Base-by-base conservation (phyloP, 768 basidiomycete genomes). In the Leccinum fibrillosum region DNA sequence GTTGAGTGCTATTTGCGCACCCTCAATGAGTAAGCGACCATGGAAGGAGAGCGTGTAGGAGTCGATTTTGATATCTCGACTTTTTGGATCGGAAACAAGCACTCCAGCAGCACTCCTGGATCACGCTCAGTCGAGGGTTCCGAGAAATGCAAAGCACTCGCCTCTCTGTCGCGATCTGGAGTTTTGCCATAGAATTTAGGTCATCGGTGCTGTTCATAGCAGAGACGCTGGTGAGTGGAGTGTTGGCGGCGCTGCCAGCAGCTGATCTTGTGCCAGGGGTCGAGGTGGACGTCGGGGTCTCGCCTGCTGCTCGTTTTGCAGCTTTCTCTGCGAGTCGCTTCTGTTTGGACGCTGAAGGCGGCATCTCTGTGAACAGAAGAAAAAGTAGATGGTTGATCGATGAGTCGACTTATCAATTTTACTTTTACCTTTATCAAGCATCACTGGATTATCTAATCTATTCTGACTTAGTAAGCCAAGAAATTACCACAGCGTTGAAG, bases 51-150 rank as follows among this genome's bases (percentile, higher is more conserved):
- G 83, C 0, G 95, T 97, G 74, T 86, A 99, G 23, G 87, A 82
- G 69, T 97, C 94, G 66, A 98, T 95, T 78, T 98, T 98, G 82
- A 99, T 89, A 78, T 99, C 97, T 55, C 97, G 88, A 52, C 88
- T 84, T 74, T 98, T 94, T 48, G 81, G 73, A 75, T 99, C 97
- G 15, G 94, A 97, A 48, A 94, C 88, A 26, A 98, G 82, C 19
- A 98, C 95, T 57, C 97, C 97, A 25, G 89, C 82, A 17, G 94
- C 88, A 66, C 90, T 92, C 86, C 92, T 93, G 63, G 39, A 26
- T 30, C 23, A 49, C 54, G 49, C 49, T 72, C 56, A 58, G 26
- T 56, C 51, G 15, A 50, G n/a, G 30, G 5, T 11, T 35, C 21
- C 19, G 13, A 0, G 2, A 6, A 11, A 32, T 6, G 21, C 9